phyloP scores from a whole-genome alignment of 139 green algal species.

The Chlorella vulgaris region DNA sequence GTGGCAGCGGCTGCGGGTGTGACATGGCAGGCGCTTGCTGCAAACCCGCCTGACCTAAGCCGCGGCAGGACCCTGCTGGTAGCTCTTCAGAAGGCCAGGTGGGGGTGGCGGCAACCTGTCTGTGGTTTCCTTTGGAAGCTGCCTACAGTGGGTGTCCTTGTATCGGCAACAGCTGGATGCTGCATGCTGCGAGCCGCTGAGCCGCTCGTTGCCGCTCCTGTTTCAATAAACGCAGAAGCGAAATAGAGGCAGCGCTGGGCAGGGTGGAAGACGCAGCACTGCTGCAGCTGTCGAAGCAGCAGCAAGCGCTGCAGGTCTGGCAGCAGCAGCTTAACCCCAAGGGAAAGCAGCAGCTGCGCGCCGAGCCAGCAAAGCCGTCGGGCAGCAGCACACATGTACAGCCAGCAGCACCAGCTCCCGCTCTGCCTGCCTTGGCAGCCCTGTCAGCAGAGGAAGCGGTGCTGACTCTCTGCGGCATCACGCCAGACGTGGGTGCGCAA shows the following conservation, averaged over 20 bases:
- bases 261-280: conserved; percentile 4
- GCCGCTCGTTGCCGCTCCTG: background rate
- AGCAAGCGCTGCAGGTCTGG: conserved; percentile 17
- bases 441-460: conserved; percentile 11
- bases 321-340: conserved; percentile 18
- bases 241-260: conserved; percentile 1
- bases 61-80: conserved; percentile 8
- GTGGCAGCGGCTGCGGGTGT: conserved; percentile 20
- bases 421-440: background rate
- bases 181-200: too few species aligned
- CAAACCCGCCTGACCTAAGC: background rate
- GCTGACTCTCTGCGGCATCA: conserved; percentile 6
- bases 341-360: background rate
- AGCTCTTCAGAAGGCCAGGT: conserved; percentile 18
- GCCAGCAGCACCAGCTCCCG: background rate
- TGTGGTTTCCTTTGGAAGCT: too few species aligned
- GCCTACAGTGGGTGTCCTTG: too few species aligned
- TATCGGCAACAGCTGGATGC: too few species aligned
- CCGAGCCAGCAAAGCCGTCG: background rate
- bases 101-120: background rate
- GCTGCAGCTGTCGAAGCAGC: conserved; percentile 5
- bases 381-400: background rate
- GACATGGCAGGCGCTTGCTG: conserved; percentile 16
- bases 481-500: background rate
- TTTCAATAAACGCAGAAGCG: background rate